These are phyloP conservation scores for Otatea glauca DNA, from an alignment of 176 grass and related monocot genomes.

Conservation along the genomic window DNA sequence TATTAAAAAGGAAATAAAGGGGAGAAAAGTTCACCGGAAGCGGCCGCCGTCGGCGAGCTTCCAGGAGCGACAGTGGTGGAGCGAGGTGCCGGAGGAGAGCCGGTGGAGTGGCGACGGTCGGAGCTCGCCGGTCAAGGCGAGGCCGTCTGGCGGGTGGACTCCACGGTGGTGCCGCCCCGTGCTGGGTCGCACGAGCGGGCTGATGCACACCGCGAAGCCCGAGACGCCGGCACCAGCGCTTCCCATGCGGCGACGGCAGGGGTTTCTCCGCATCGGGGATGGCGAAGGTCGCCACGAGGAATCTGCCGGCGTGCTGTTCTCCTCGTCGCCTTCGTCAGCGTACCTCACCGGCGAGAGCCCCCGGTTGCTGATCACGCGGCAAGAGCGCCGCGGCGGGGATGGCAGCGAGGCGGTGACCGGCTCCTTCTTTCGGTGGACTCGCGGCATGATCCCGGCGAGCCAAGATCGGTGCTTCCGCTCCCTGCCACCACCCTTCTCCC, in stretches of 20 bases:
- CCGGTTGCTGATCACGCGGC: slow-evolving; percentile 42
- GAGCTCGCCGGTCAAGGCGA: slow-evolving; percentile 56
- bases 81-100: slow-evolving; percentile 39
- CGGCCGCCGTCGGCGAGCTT: slow-evolving; percentile 77
- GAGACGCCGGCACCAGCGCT: slow-evolving; percentile 44
- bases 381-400: slow-evolving; percentile 37
- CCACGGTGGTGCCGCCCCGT: slow-evolving; percentile 54
- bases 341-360: slow-evolving; percentile 58
- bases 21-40: slow-evolving; percentile 54
- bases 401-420: neutral
- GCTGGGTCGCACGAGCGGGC: slow-evolving; percentile 69
- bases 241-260: slow-evolving; percentile 25
- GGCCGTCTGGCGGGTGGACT: slow-evolving; percentile 17
- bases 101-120: slow-evolving; percentile 62
- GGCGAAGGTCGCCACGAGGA: slow-evolving; percentile 59
- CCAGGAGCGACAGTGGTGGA: slow-evolving; percentile 73
- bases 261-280: slow-evolving; percentile 56
- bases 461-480: slow-evolving; percentile 57
- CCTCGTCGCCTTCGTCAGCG: slow-evolving; percentile 7
- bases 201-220: slow-evolving; percentile 75
- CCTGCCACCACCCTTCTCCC: neutral
- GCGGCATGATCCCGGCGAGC: slow-evolving; percentile 58
- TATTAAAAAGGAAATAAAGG: neutral
- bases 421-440: slow-evolving; percentile 40
- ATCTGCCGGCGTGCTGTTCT: slow-evolving; percentile 36